Conservation (phyloP, 108 stramenopile genomes). For the Ochromonas danica region DNA sequence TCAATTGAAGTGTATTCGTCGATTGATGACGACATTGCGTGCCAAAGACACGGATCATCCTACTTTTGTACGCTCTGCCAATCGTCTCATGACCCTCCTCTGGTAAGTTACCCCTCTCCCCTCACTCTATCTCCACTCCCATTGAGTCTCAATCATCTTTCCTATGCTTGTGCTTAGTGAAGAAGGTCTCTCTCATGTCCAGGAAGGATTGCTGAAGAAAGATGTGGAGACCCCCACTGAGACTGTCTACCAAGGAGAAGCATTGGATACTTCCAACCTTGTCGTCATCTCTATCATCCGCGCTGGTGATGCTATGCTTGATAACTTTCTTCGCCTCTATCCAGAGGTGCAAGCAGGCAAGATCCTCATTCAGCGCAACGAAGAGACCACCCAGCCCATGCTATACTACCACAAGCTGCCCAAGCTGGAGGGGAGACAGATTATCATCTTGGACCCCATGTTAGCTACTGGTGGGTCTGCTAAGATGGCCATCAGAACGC, state of each 20-base stretch:
- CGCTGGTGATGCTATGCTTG: constrained; percentile 82
- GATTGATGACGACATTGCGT: constrained; percentile 13
- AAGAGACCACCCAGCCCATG: constrained; percentile 67
- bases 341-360: constrained; percentile 79
- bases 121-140: neutral
- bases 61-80: neutral
- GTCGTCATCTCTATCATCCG: constrained; percentile 86
- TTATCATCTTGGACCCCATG: constrained; percentile 97
- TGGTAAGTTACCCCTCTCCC: neutral
- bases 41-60: neutral
- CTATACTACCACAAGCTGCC: constrained; percentile 91
- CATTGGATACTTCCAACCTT: constrained; percentile 48
- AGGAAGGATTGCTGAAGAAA: constrained; percentile 36
- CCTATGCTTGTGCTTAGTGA: constrained; percentile 68
- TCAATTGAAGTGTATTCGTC: neutral
- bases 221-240: constrained; percentile 73
- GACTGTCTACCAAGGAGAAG: constrained; percentile 55
- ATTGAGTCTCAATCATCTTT: neutral
- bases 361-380: constrained; percentile 94
- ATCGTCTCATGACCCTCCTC: constrained; percentile 11
- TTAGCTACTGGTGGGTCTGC: constrained; percentile 94
- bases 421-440: constrained; percentile 62
- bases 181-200: constrained; percentile 74
- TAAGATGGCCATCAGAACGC: constrained; percentile 67
- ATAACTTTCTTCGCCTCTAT: constrained; percentile 71